Base-by-base conservation (phyloP, 2,329 filamentous ascomycete species). In the Colletotrichum sp. region DNA sequence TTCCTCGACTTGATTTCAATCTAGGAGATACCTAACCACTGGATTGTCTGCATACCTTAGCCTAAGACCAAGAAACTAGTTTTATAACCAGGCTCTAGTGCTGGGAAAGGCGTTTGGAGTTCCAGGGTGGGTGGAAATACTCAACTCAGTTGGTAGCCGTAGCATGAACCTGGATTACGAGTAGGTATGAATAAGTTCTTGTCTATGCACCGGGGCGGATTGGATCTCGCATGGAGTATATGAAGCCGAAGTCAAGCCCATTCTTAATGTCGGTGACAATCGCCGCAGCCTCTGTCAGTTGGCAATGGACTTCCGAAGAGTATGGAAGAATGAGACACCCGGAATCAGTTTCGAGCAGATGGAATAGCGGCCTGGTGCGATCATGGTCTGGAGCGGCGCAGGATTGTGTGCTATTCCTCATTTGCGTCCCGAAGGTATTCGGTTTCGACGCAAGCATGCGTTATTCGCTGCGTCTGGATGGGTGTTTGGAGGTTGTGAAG, bases 101-200 rank as follows among this genome's bases (percentile, higher is more conserved):
- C 18, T 43, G 1, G 1, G 5, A 43, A 6, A 6, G 8, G 9
- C 38, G 5, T 2, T 43, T 0, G 38, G 4, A 43, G 16, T 1
- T 6, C 0, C 10, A n/a, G 1, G 38, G 38, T n/a, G 18, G 38
- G 16, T 18, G 38, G 16, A 43, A n/a, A 0, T 1, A 21, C n/a
- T 7, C 9, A 48, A 12, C 43, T 48, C 10, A 21, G n/a, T 48
- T n/a, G 2, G 18, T 43, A 5, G 36, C 1, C 4, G 15, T 8
- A 1, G 7, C 36, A 38, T 2, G 10, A 38, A 8, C 36, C 4
- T 38, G 16, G 36, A 38, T 9, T 18, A 18, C 7, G 18, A 10
- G 38, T 6, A n/a, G 2, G 6, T n/a, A 0, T 1, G 9, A 5
- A 10, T 48, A n/a, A n/a, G 16, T 10, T 10, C 5, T 48, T 38